These are phyloP conservation scores for Conringia planisiliqua DNA, from an alignment of 345 rosid genomes.

Conservation along the genomic window DNA sequence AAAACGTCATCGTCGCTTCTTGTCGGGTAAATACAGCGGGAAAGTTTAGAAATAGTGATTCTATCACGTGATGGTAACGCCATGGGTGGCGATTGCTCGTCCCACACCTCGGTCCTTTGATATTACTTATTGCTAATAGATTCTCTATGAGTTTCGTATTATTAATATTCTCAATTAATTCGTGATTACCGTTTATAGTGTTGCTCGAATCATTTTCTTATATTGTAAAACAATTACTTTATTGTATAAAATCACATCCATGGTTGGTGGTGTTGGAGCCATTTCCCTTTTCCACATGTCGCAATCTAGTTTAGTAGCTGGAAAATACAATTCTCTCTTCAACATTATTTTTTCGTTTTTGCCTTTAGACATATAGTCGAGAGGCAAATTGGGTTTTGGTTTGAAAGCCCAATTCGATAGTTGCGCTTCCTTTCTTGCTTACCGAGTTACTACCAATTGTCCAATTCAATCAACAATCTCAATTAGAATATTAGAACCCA, in stretches of 20 bases:
- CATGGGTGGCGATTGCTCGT: slow-evolving; percentile 9
- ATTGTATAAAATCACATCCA: not conserved
- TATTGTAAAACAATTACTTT: not conserved
- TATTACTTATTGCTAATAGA: not conserved
- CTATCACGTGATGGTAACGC: slow-evolving; percentile 32
- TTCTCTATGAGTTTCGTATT: slow-evolving; percentile 3
- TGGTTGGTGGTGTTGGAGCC: not conserved
- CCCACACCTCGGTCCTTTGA: not conserved
- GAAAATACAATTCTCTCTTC: not conserved
- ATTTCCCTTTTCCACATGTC: not conserved
- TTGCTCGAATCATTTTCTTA: slow-evolving; percentile 12
- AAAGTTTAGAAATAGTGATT: not conserved
- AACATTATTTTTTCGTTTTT: not conserved
- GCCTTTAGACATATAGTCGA: not conserved
- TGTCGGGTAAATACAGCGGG: not conserved
- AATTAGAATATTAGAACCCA: not conserved
- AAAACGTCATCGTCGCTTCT: not conserved
- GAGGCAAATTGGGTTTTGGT: not conserved
- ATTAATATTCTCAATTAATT: not conserved
- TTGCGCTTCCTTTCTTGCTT: not conserved
- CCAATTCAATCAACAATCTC: not conserved
- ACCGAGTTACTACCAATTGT: not conserved
- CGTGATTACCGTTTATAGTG: not conserved
- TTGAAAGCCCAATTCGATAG: not conserved
- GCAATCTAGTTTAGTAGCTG: not conserved